Evolutionary conservation across 805 yeast species (phyloP).

Genomic region (Schwanniomyces polymorphus): DNA sequence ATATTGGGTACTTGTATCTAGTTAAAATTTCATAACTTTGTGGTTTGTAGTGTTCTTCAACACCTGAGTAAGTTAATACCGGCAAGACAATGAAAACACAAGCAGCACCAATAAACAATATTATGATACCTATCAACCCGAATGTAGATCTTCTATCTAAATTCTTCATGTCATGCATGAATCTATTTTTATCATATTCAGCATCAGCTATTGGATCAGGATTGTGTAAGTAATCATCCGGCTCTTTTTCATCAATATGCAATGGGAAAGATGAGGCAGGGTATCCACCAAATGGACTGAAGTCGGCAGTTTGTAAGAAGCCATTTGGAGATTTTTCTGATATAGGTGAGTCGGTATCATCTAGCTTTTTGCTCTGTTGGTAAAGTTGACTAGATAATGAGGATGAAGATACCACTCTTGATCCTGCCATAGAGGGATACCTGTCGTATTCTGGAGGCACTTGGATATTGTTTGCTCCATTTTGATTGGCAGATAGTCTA

Average conservation of each 20-base stretch:
- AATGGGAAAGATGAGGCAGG: slow-evolving; percentile 93
- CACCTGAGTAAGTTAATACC: slow-evolving; percentile 80
- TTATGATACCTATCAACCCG: slow-evolving; percentile 61
- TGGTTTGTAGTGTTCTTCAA: slow-evolving; percentile 29
- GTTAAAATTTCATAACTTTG: slow-evolving; percentile 47
- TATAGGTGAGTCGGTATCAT: slow-evolving; percentile 19
- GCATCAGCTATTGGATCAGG: slow-evolving; percentile 96
- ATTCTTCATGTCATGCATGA: slow-evolving; percentile 60
- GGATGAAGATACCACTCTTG: slow-evolving; percentile 56
- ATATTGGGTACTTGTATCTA: slow-evolving; percentile 53
- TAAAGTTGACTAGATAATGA: slow-evolving; percentile 24
- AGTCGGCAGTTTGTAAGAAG: slow-evolving; percentile 53
- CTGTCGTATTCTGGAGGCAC: slow-evolving; percentile 63
- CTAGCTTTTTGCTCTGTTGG: slow-evolving; percentile 3
- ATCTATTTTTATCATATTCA: slow-evolving; percentile 70
- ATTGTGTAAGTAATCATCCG: slow-evolving; percentile 92
- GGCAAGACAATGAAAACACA: slow-evolving; percentile 80
- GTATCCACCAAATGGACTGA: slow-evolving; percentile 94
- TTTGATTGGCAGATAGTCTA: neutral
- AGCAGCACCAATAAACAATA: slow-evolving; percentile 59
- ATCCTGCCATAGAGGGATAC: slow-evolving; percentile 62
- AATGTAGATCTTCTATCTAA: slow-evolving; percentile 63
- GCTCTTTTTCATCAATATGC: slow-evolving; percentile 88
- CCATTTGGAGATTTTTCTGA: slow-evolving; percentile 25
- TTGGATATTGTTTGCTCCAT: slow-evolving; percentile 19